Evolutionary conservation across 257 asterid genomes (phyloP).

Genomic region (Primulina huaijiensis): DNA sequence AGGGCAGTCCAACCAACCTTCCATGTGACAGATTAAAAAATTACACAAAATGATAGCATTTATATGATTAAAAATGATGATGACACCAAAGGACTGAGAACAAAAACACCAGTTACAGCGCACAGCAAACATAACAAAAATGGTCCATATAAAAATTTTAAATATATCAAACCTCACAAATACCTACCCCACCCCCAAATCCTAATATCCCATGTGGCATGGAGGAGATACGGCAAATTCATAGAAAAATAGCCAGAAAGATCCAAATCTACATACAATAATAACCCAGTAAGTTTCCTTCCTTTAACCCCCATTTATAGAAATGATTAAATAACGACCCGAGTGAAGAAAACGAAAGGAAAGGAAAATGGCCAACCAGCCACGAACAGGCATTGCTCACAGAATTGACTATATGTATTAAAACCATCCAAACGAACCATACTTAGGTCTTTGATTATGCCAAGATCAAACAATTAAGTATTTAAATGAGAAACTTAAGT

Average conservation of each 20-base stretch:
- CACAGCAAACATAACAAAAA: neutral
- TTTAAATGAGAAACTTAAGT: constrained; percentile 13
- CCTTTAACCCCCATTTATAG: neutral
- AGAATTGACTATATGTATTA: neutral
- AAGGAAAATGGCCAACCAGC: neutral
- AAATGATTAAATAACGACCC: neutral
- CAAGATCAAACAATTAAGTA: constrained; percentile 5
- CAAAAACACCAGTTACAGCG: neutral
- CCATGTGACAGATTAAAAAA: constrained; percentile 11
- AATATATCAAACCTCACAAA: neutral
- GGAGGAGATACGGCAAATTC: neutral
- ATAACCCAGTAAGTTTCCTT: constrained; percentile 1
- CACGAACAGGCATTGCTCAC: neutral
- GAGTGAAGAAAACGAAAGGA: neutral
- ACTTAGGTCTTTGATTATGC: neutral
- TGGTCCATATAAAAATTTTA: neutral
- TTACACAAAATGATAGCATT: neutral
- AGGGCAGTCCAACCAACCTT: constrained; percentile 99
- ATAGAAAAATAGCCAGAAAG: neutral
- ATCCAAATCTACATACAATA: neutral
- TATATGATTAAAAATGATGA: neutral
- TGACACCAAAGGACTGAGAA: neutral
- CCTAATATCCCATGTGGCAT: neutral
- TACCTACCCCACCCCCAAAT: constrained; percentile 54
- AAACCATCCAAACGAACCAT: neutral